Percentiles rank a stretch among this genome's conserved stretches.
Conservation (phyloP, 768 basidiomycete genomes). For the Kwoniella newhampshirensis region DNA sequence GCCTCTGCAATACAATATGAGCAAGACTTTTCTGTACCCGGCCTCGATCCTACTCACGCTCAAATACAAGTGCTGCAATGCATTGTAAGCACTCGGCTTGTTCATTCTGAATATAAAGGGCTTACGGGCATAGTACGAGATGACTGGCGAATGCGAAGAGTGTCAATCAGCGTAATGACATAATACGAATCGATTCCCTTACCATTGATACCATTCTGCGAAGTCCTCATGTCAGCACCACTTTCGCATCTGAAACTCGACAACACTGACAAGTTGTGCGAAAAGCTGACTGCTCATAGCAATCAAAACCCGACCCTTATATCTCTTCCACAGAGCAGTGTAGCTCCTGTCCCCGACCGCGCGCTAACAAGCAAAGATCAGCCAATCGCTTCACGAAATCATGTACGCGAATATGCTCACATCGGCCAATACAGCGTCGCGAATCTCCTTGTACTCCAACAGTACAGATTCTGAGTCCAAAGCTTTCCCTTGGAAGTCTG, state of each 20-base stretch:
- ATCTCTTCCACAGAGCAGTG: slow-evolving; percentile 76
- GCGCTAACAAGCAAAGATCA: slow-evolving; percentile 59
- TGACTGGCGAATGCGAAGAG: slow-evolving; percentile 60
- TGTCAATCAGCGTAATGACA: not conserved
- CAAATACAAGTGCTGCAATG: slow-evolving; percentile 68
- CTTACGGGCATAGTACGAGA: slow-evolving; percentile 91
- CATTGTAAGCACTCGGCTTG: slow-evolving; percentile 9
- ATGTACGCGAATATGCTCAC: slow-evolving; percentile 37
- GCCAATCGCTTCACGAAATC: not conserved
- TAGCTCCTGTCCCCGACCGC: slow-evolving; percentile 75
- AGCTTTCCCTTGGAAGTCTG: slow-evolving; percentile 83
- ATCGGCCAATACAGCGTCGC: slow-evolving; percentile 59
- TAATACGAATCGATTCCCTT: not conserved
- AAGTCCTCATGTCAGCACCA: slow-evolving; percentile 2
- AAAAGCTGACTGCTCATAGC: slow-evolving; percentile 96
- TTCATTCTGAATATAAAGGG: not conserved
- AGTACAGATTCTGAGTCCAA: slow-evolving; percentile 66
- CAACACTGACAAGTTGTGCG: slow-evolving; percentile 75
- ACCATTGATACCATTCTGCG: slow-evolving; percentile 89
- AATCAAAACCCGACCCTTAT: slow-evolving; percentile 80
- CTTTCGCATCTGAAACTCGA: not conserved
- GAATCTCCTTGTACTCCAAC: slow-evolving; percentile 88
- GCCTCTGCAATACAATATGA: slow-evolving; percentile 62
- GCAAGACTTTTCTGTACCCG: not conserved
- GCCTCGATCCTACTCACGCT: slow-evolving; percentile 60